Conservation (phyloP, 2,329 filamentous ascomycete species). For the Cercospora sesami region DNA sequence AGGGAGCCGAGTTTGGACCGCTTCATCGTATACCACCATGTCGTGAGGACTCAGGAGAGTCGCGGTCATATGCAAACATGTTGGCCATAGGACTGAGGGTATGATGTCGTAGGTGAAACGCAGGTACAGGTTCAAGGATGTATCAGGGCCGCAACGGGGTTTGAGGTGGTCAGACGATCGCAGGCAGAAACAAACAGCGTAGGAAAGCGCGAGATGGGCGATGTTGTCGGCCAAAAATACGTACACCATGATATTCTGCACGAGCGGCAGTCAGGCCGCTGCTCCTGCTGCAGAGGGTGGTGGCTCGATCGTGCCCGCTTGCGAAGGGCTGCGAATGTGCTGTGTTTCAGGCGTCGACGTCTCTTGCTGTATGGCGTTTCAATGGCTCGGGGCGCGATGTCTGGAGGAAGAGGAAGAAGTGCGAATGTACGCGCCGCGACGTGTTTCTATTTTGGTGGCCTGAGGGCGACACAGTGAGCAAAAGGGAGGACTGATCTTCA, state of each 20-base stretch:
- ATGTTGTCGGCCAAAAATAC: slow-evolving; percentile 9
- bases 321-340: neutral
- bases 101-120: slow-evolving; percentile 23
- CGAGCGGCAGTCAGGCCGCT: slow-evolving; percentile 1
- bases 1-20: slow-evolving; percentile 16
- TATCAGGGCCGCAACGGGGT: slow-evolving; percentile 11
- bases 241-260: slow-evolving; percentile 19
- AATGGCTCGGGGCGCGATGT: neutral
- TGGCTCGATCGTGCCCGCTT: neutral
- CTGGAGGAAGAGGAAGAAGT: neutral
- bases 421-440: neutral
- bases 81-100: slow-evolving; percentile 13
- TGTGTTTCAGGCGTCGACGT: neutral
- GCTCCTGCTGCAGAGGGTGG: neutral
- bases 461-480: neutral
- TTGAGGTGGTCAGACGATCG: slow-evolving; percentile 6
- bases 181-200: slow-evolving; percentile 2
- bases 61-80: slow-evolving; percentile 5
- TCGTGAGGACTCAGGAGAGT: slow-evolving; percentile 16
- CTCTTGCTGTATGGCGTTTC: neutral
- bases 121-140: slow-evolving; percentile 19
- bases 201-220: neutral
- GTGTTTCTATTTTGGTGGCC: slow-evolving; percentile 11
- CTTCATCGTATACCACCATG: slow-evolving; percentile 17
- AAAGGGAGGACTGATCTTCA: neutral